Evolutionary conservation across 108 stramenopile species (phyloP), one percentile per base, ranked within the genome.

Genomic region (Fragilaria radians): DNA sequence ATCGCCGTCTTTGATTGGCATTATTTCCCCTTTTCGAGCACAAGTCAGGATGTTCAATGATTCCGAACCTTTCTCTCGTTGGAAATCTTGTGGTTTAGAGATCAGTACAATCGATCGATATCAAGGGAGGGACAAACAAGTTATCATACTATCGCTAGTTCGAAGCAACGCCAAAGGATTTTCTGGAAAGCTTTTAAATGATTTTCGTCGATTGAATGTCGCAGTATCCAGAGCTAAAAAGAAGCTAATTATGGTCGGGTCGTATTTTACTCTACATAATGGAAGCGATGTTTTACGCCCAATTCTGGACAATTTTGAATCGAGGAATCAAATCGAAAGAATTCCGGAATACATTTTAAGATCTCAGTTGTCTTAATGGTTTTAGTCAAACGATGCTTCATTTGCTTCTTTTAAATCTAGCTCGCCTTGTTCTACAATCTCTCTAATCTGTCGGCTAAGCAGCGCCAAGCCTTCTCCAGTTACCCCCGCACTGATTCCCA

Each of bases 1-100:
- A 2, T 50, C 54, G 27, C 48, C 65, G 26, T 65, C 71, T 9
- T 66, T 76, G 11, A 68, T 95, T 49, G 94, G 93, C 34, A 76
- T 96, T 2, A 95, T 97, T 28, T 85, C 84, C 48, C 97, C 97
- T 23, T 96, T 88, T 61, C 77, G 95, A 55, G 90, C 94, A 7
- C 97, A 97, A 81, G 85, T 94, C 46, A 56, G 81, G 59, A 26
- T 57, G 23, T 45, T 76, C 17, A 51, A 71, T 52, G 78, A 73
- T 19, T 45, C 50, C 29, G 19, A 45, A 1, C 18, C 32, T 19
- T 26, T 78, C 17, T 17, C 42, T 23, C 36, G 47, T 0, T 65
- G 67, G 73, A 82, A 66, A 49, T 71, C 52, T 24, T 29, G 69
- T 27, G 92, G 89, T 14, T 72, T 96, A 27, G 95, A 96, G 63